A percentile compares a stretch with the other conserved stretches of the same genome.
phyloP scores from a whole-genome alignment of 108 stramenopile genomes.

The Nitzschia inconspicua region DNA sequence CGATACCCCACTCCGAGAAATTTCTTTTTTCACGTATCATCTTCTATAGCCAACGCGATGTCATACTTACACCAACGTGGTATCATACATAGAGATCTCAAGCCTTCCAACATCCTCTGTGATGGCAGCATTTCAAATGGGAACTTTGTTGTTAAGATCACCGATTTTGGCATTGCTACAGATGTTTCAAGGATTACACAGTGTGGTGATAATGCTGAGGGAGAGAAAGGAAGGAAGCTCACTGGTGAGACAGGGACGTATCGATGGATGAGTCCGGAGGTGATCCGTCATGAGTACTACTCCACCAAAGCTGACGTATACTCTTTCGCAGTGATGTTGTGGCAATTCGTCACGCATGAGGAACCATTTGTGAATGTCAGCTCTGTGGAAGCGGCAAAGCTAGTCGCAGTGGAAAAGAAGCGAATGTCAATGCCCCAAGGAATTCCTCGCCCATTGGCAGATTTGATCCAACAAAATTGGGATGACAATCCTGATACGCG shows the following conservation, averaged over 20 bases:
- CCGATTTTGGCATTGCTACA: slow-evolving; percentile 69
- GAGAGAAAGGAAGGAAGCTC: slow-evolving; percentile 20
- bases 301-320: slow-evolving; percentile 65
- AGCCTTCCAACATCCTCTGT: slow-evolving; percentile 57
- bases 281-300: slow-evolving; percentile 68
- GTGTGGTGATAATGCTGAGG: background rate
- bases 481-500: slow-evolving; percentile 51
- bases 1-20: slow-evolving; percentile 44
- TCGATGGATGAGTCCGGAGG: slow-evolving; percentile 68
- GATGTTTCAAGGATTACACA: too few species aligned
- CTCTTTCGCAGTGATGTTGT: slow-evolving; percentile 61
- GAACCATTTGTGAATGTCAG: slow-evolving; percentile 49
- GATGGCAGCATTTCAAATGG: slow-evolving; percentile 47
- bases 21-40: slow-evolving; percentile 56
- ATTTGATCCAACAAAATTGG: slow-evolving; percentile 58
- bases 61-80: slow-evolving; percentile 54
- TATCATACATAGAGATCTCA: slow-evolving; percentile 62
- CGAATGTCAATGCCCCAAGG: slow-evolving; percentile 53
- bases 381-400: slow-evolving; percentile 60
- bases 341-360: slow-evolving; percentile 68
- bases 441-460: slow-evolving; percentile 30
- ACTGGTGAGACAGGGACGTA: slow-evolving; percentile 81
- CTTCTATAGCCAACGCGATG: slow-evolving; percentile 56
- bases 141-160: slow-evolving; percentile 56
- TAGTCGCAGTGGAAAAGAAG: slow-evolving; percentile 47